These are phyloP conservation scores for Melianthus villosus DNA, from an alignment of 441 rosid species.

Conservation along the genomic window DNA sequence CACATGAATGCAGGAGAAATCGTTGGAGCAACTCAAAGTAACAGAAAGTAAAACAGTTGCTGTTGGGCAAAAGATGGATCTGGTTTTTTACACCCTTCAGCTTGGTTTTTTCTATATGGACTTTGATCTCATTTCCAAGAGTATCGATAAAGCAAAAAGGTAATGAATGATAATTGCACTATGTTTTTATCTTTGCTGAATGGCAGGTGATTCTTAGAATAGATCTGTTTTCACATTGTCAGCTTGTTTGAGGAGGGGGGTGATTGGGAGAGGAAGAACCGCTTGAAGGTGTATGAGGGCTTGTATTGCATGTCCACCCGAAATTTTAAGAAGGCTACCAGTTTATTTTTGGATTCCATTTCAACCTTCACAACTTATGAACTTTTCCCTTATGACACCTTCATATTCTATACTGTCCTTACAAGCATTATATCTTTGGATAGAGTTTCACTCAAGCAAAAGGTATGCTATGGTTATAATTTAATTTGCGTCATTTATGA, in stretches of 20 bases:
- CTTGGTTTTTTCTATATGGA: constrained; percentile 88
- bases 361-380: constrained; percentile 99
- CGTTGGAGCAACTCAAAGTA: constrained; percentile 78
- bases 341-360: constrained; percentile 79
- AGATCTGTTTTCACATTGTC: constrained; percentile 9
- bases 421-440: constrained; percentile 90
- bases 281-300: constrained; percentile 95
- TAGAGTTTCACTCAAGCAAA: constrained; percentile 89
- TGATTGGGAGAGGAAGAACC: constrained; percentile 98
- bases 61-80: constrained; percentile 93
- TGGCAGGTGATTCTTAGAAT: constrained; percentile 1
- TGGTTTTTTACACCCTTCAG: constrained; percentile 79
- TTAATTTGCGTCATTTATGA: not conserved
- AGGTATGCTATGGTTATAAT: constrained; percentile 28
- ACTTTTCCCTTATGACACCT: constrained; percentile 82
- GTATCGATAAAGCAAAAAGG: constrained; percentile 86
- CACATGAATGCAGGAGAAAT: constrained; percentile 47
- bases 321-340: constrained; percentile 76
- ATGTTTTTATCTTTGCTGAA: not conserved
- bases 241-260: constrained; percentile 99
- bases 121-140: constrained; percentile 78
- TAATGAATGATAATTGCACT: constrained; percentile 4
- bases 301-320: constrained; percentile 83
- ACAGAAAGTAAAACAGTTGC: constrained; percentile 97
- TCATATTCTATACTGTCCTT: constrained; percentile 87